Conservation (phyloP, 805 yeast genomes). For the Candida stauntonica region DNA sequence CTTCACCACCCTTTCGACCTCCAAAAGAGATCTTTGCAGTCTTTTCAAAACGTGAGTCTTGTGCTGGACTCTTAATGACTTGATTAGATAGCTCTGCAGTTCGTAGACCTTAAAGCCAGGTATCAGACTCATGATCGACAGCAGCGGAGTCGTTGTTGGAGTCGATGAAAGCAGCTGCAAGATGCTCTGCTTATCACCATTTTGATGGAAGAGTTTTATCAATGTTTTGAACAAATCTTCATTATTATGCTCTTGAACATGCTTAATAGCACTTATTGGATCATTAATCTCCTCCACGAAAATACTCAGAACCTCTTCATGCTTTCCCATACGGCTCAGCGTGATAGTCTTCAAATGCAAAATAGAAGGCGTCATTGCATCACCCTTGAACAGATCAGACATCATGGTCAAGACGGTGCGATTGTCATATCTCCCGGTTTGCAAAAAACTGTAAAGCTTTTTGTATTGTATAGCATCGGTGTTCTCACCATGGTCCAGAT, state of each 20-base stretch:
- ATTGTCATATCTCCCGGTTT: conserved; percentile 30
- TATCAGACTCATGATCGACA: conserved; percentile 9
- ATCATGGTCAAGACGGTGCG: conserved; percentile 27
- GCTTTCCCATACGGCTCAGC: conserved; percentile 53
- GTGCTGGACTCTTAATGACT: conserved; percentile 16
- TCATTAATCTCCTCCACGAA: conserved; percentile 54
- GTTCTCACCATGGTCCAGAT: conserved; percentile 18
- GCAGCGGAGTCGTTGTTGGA: conserved; percentile 31
- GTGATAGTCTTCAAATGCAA: conserved; percentile 55
- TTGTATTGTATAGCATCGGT: conserved; percentile 25
- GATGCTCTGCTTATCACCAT: conserved; percentile 31
- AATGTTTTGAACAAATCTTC: conserved; percentile 32
- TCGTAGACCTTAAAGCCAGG: conserved; percentile 19
- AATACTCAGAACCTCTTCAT: conserved; percentile 58
- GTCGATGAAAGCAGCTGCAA: conserved; percentile 34
- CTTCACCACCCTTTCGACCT: conserved; percentile 10
- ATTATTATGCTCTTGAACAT: conserved; percentile 33
- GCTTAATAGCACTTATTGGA: conserved; percentile 51
- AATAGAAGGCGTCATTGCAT: conserved; percentile 12
- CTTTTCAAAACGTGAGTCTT: conserved; percentile 3
- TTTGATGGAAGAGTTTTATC: conserved; percentile 35
- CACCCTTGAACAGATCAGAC: not conserved
- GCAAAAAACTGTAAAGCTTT: conserved; percentile 33
- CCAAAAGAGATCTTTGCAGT: conserved; percentile 8
- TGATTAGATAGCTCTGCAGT: conserved; percentile 17